A percentile compares a stretch with the other conserved stretches of the same genome.
Conservation (phyloP, 768 basidiomycete genomes). For the Ramaria rubella region DNA sequence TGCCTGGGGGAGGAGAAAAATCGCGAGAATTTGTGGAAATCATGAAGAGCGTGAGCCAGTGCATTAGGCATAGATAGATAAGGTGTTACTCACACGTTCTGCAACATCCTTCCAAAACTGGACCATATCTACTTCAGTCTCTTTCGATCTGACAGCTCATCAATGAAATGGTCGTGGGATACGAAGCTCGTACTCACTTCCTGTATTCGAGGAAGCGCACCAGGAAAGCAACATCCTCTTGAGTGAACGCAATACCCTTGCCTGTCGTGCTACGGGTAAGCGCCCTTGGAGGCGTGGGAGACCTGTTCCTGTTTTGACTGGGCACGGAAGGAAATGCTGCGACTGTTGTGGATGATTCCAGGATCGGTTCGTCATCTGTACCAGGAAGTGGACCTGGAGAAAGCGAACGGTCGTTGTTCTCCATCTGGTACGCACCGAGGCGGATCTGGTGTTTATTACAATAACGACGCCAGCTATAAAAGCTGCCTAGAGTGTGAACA, state of each 20-base stretch:
- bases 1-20: conserved; percentile 39
- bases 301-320: conserved; percentile 35
- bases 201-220: conserved; percentile 73
- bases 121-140: conserved; percentile 53
- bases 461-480: conserved; percentile 87
- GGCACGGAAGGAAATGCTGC: not conserved
- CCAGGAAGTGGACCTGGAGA: conserved; percentile 10
- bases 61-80: too few species aligned
- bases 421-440: conserved; percentile 81
- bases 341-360: conserved; percentile 1
- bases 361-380: conserved; percentile 5
- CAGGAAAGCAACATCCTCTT: conserved; percentile 73
- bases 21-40: not conserved
- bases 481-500: conserved; percentile 36
- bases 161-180: not conserved
- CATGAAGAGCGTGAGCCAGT: too few species aligned
- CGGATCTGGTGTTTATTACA: conserved; percentile 91
- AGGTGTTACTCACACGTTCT: conserved; percentile 22
- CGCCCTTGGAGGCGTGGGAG: conserved; percentile 75
- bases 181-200: conserved; percentile 39
- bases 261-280: conserved; percentile 81
- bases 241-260: conserved; percentile 85
- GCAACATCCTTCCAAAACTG: conserved; percentile 77
- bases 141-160: conserved; percentile 4
- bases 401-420: conserved; percentile 22